phyloP scores from a whole-genome alignment of 177 flowering plant species.

The Tripterygium wilfordii region DNA sequence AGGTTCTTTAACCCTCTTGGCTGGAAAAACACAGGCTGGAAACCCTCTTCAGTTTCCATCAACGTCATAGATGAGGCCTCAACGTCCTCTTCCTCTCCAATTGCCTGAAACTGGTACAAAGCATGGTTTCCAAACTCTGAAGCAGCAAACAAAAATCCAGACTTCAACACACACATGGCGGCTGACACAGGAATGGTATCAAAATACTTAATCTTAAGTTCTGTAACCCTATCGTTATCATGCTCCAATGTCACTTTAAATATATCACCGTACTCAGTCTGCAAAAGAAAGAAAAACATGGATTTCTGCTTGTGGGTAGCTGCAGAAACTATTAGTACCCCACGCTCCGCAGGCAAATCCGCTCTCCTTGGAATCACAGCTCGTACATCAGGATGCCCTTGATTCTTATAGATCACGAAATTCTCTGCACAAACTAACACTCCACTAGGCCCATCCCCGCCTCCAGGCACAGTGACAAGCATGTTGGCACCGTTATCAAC shows the following conservation, averaged over 20 bases:
- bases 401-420: conserved; percentile 96
- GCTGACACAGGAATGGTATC: conserved; percentile 90
- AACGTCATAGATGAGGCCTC: conserved; percentile 84
- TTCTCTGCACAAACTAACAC: conserved; percentile 98
- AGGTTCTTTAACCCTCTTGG: conserved; percentile 93
- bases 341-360: conserved; percentile 93
- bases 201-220: conserved; percentile 93
- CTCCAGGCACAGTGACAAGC: conserved; percentile 97
- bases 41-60: conserved; percentile 98
- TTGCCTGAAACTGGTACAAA: conserved; percentile 89
- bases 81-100: conserved; percentile 91
- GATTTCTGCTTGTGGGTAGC: conserved; percentile 83
- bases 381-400: conserved; percentile 86
- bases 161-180: conserved; percentile 82
- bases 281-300: conserved; percentile 90
- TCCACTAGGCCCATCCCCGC: conserved; percentile 98
- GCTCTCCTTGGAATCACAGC: conserved; percentile 93
- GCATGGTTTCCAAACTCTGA: conserved; percentile 98
- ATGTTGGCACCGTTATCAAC: conserved; percentile 97
- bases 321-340: conserved; percentile 88
- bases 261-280: conserved; percentile 95
- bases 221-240: conserved; percentile 64
- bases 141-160: conserved; percentile 92
- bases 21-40: conserved; percentile 95
- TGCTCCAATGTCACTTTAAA: conserved; percentile 89